Base-by-base conservation (phyloP, 768 basidiomycete species). In the Psilocybe tampanensis region DNA sequence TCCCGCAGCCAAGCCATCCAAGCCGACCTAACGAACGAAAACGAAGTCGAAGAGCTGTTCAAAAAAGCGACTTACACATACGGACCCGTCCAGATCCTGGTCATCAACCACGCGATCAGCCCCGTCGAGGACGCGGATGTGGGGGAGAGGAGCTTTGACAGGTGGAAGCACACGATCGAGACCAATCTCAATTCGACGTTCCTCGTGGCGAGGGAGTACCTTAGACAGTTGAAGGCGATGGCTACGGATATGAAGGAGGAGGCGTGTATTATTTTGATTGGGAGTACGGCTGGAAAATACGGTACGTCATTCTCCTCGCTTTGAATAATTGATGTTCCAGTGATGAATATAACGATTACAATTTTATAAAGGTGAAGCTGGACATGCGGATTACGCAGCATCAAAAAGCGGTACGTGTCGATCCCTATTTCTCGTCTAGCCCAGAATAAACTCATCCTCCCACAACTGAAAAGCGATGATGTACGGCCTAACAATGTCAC, bases 221-320 rank as follows among this genome's bases (percentile, higher is more conserved):
- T 92, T 47, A 71, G 70, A 8, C 72, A 73, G 3, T 67, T 91
- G 26, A 72, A 78, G 72, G 13, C 43, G 19, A 66, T 74, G 22
- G 63, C 67, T 0, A 68, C 73, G 15, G 73, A 71, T n/a, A 59
- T 71, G 19, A 86, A 82, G 65, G 80, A 79, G 9, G 80, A 83
- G 59, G 86, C 86, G 0, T 73, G 79, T 13, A 80, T 92, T 26
- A 74, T 90, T 2, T 69, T 91, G 36, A 79, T 91, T 48, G 90
- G 90, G 11, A 87, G 86, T 59, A 85, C 84, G 0, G 80, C 89
- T 2, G 90, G 90, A 1, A 88, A 87, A 70, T 87, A 80, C 60
- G 90, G 89, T 74, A 44, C 43, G 61, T 42, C 21, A 23, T 21
- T 4, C 17, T 9, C 29, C 2, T n/a, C n/a, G n/a, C n/a, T n/a